A percentile compares a stretch with the other conserved stretches of the same genome.
Conservation (phyloP, 495 filamentous ascomycete species). For the Apodospora peruviana region DNA sequence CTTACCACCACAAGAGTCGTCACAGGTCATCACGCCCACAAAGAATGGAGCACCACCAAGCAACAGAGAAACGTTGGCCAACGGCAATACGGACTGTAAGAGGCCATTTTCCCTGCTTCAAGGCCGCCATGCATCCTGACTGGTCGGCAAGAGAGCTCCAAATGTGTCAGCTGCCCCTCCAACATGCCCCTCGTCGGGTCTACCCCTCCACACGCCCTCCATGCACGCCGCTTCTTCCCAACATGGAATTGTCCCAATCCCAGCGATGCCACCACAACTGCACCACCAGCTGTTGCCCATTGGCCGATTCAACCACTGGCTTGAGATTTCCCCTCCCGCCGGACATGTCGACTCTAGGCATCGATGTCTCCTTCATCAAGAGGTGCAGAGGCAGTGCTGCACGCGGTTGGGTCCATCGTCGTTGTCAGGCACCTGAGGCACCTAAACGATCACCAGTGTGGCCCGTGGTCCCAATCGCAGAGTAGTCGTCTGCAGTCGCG, state of each 20-base stretch:
- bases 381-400: slow-evolving; percentile 2
- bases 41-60: no score
- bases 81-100: not conserved
- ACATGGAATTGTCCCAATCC: not conserved
- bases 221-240: slow-evolving; percentile 12
- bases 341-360: not conserved
- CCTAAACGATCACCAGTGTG: not conserved
- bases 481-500: not conserved
- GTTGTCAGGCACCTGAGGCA: not conserved
- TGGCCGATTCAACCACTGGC: not conserved
- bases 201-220: slow-evolving; percentile 22
- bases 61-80: slow-evolving; percentile 9
- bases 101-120: slow-evolving; percentile 1
- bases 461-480: not conserved
- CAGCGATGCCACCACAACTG: not conserved
- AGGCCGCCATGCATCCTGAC: slow-evolving; percentile 9
- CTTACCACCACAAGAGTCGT: no score
- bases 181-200: not conserved
- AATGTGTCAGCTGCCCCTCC: slow-evolving; percentile 28
- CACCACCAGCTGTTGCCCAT: not conserved
- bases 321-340: not conserved
- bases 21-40: no score
- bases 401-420: not conserved
- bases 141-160: slow-evolving; percentile 10
- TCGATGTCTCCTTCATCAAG: not conserved